Evolutionary conservation across 2,329 filamentous ascomycete species (phyloP).

Genomic region (Phaeoacremonium minimum): DNA sequence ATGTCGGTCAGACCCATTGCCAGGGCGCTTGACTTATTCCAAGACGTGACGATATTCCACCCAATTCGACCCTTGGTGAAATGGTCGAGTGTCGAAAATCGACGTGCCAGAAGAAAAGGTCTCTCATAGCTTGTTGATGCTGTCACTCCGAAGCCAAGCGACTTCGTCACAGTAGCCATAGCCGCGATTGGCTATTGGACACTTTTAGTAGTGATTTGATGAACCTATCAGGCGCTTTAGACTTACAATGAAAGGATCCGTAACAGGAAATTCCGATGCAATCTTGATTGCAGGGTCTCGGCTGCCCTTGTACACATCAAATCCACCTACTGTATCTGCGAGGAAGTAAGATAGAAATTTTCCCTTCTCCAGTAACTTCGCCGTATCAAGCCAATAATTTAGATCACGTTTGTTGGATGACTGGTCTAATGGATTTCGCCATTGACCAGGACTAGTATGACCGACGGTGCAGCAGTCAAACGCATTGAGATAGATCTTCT

Average conservation of each 20-base stretch:
- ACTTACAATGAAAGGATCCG: conserved; percentile 58
- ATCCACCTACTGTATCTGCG: conserved; percentile 8
- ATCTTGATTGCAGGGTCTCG: conserved; percentile 54
- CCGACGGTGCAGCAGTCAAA: background rate
- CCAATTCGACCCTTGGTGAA: conserved; percentile 8
- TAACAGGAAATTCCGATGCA: conserved; percentile 67
- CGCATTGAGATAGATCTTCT: background rate
- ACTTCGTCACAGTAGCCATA: conserved; percentile 11
- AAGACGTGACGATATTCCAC: conserved; percentile 18
- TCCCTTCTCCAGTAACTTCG: conserved; percentile 3
- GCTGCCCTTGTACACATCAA: conserved; percentile 7
- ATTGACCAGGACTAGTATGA: conserved; percentile 5
- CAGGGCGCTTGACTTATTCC: conserved; percentile 10
- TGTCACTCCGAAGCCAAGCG: conserved; percentile 9
- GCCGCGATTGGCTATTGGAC: conserved; percentile 5
- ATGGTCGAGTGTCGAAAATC: conserved; percentile 9
- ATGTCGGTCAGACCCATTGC: conserved; percentile 8
- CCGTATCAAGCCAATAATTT: conserved; percentile 1
- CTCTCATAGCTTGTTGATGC: conserved; percentile 9
- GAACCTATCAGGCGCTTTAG: background rate
- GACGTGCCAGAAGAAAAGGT: conserved; percentile 8
- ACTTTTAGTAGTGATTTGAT: background rate
- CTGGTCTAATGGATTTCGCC: conserved; percentile 3
- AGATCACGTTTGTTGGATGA: background rate
- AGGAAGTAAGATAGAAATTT: conserved; percentile 5